Percentiles rank a stretch among this genome's conserved stretches.
Conservation (phyloP, 441 rosid species). For the Mallotus repandus region DNA sequence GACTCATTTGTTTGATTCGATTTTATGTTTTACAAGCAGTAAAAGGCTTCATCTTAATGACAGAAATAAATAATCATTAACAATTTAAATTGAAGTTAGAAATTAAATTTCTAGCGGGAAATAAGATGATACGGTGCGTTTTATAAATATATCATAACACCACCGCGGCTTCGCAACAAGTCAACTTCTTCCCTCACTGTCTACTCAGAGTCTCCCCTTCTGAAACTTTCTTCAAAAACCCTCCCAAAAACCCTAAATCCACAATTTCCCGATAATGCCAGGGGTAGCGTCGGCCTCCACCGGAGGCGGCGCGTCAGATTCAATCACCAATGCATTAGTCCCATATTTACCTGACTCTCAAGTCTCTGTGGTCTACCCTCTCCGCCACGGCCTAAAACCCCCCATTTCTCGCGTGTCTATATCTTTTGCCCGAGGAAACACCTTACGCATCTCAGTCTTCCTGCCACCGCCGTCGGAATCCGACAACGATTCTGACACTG, state of each 20-base stretch:
- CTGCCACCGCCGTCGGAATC: conserved; percentile 24
- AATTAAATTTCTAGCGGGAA: conserved; percentile 10
- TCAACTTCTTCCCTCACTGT: too few relatives aligned
- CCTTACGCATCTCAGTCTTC: conserved; percentile 70
- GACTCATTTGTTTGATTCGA: too few relatives aligned
- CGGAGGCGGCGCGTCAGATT: conserved; percentile 17
- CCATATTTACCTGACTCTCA: conserved; percentile 36
- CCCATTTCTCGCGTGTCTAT: conserved; percentile 71
- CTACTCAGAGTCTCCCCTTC: not conserved
- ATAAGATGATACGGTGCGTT: conserved; percentile 7
- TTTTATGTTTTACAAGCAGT: too few relatives aligned
- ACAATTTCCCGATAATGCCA: conserved; percentile 41
- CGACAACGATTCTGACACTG: conserved; percentile 35
- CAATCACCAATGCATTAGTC: conserved; percentile 39
- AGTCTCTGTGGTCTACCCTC: conserved; percentile 47
- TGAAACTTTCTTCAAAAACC: conserved; percentile 2
- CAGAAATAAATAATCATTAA: too few relatives aligned
- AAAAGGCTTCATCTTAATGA: too few relatives aligned
- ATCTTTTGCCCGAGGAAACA: conserved; percentile 86
- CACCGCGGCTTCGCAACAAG: too few relatives aligned
- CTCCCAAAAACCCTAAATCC: conserved; percentile 40
- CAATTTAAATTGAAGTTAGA: too few relatives aligned
- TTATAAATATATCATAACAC: too few relatives aligned
- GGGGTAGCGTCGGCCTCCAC: conserved; percentile 39
- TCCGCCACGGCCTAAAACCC: conserved; percentile 61